Evolutionary conservation across 2,329 filamentous ascomycete genomes (phyloP).

Genomic region (Calonectria naviculata): DNA sequence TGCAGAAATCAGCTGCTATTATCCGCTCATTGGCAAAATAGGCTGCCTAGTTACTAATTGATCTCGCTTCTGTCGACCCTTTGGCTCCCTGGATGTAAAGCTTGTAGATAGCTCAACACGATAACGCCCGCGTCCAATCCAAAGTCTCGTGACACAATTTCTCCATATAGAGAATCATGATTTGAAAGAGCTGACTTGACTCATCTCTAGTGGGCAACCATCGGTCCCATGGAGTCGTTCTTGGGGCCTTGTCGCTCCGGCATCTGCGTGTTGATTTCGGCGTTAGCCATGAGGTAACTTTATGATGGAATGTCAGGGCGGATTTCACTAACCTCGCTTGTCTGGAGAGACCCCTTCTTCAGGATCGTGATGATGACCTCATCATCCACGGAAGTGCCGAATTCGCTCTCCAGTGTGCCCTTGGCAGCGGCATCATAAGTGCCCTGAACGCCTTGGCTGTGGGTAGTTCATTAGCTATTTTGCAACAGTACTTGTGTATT

Average conservation of each 20-base stretch:
- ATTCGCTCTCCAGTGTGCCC: conserved; percentile 82
- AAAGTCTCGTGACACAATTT: conserved; percentile 4
- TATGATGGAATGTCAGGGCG: background rate
- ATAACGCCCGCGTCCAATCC: background rate
- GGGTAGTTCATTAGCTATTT: conserved; percentile 23
- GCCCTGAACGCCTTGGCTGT: conserved; percentile 87
- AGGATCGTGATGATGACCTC: conserved; percentile 86
- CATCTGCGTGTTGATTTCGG: conserved; percentile 50
- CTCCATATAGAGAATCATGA: background rate
- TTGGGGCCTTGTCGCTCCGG: conserved; percentile 62
- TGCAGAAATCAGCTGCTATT: conserved; percentile 10
- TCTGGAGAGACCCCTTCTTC: conserved; percentile 77
- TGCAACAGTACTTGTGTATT: background rate
- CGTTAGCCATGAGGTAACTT: conserved; percentile 9
- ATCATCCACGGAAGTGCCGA: conserved; percentile 83
- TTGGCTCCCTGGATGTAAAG: conserved; percentile 13
- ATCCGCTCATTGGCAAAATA: conserved; percentile 18
- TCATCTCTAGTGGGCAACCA: conserved; percentile 53
- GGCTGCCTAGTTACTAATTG: conserved; percentile 3
- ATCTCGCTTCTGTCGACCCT: conserved; percentile 23
- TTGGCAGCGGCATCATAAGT: conserved; percentile 82
- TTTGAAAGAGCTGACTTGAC: conserved; percentile 15
- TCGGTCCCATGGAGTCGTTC: conserved; percentile 63
- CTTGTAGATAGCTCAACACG: background rate
- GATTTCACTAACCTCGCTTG: conserved; percentile 58